Evolutionary conservation across 768 basidiomycete genomes (phyloP), one percentile per base, ranked within the genome.

Genomic region (Panaeolus cyanescens): DNA sequence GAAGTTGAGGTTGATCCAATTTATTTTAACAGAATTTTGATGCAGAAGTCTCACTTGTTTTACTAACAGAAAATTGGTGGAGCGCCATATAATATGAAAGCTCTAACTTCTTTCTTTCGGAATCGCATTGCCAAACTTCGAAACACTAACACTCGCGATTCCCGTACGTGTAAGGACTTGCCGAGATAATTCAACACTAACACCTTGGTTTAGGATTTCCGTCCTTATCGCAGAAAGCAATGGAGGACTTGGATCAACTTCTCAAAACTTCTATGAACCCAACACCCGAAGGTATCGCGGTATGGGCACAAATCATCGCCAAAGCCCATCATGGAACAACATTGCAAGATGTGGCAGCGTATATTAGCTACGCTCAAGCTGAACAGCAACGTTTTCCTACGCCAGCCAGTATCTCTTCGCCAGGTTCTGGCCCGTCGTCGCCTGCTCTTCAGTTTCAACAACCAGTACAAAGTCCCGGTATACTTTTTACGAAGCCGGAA

Each of bases 361-460:
- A 50, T 20, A 50, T 50, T 13, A 20, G 45, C 45, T 17, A 31
- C 37, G 28, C 61, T 2, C 39, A 50, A 34, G 30, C 42, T 6
- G 22, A 55, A 4, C 39, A 59, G 32, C 60, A 56, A 39, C 60
- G 55, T 25, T 37, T 61, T 33, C 59, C 60, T 2, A 61, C 60
- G 13, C 55, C 60, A 17, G 20, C 60, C 3, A 37, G 25, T 22
- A 56, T 54, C 4, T 53, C 36, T 1, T 56, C 60, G 6, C 55
- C 60, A 10, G 54, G 28, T 2, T 40, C 60, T 17, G 28, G 20
- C 15, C 22, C 50, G 20, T 25, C 34, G 20, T 54, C 50, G 9
- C 42, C 42, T 22, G n/a, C 7, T 30, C 15, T 39, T 6, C 36
- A 19, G 20, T 36, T 45, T 32, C 39, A 31, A 45, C 42, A 20